Base-by-base conservation (phyloP, 164 flowering plant genomes). In the Akebia trifoliata region DNA sequence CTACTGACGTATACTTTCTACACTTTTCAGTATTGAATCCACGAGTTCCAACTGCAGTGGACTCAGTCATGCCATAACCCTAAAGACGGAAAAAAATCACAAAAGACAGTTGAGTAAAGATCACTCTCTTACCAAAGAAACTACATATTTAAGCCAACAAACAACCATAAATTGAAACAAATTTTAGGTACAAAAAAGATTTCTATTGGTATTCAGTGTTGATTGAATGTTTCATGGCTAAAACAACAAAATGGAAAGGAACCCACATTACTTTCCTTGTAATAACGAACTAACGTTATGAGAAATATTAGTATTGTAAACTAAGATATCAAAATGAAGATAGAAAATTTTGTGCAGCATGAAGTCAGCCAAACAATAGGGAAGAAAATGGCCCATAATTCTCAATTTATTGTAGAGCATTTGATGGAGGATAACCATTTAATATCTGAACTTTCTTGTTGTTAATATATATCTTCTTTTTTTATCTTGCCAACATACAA, bases 1-100 rank as follows among this genome's bases (percentile, higher is more conserved):
- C 95, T 0, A 78, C 63, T 22, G 98, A 88, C 20, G 69, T 66
- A 63, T 81, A 69, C 24, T 78, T 82, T n/a, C 35, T 66, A 43
- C 64, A n/a, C 22, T 65, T 66, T 60, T 34, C 44, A 6, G 76
- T 69, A 60, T 83, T 86, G 78, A 78, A 77, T 22, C 95, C 96
- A 29, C 86, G 81, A n/a, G 90, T 76, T 54, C 81, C 92, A n/a
- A 88, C 76, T 21, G 92, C 98, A 25, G 90, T 74, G 21, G 90
- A 62, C 69, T 91, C 98, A 6, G 96, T 88, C 92, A 88, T 69
- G 34, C 98, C 98, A 76, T 86, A 91, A 12, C 92, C 96, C 98
- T 84, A 51, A 20, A 60, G 39, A 40, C 7, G 51, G 15, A 21
- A 50, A 38, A 40, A 29, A 61, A 39, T 8, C 32, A 32, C 18